phyloP scores from a whole-genome alignment of 2,329 filamentous ascomycete species.

The Colletotrichum theobromicola region DNA sequence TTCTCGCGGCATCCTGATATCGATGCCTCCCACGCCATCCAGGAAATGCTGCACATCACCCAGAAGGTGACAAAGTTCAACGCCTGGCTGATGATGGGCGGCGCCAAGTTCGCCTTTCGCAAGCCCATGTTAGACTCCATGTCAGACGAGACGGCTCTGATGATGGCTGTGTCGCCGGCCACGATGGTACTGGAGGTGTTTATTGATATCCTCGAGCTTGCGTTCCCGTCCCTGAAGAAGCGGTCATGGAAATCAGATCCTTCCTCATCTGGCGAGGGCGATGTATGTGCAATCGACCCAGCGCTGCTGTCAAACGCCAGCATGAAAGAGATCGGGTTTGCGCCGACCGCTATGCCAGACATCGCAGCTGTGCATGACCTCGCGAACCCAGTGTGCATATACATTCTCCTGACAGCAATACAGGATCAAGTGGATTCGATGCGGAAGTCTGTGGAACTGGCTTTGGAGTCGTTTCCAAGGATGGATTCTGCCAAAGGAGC shows the following conservation, averaged over 20 bases:
- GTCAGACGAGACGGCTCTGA: slow-evolving; percentile 3
- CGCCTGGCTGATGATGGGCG: not conserved
- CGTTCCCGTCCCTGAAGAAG: not conserved
- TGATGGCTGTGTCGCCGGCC: slow-evolving; percentile 4
- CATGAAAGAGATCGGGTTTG: not conserved
- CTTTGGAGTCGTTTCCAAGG: not conserved
- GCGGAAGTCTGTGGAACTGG: not conserved
- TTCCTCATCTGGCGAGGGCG: not conserved
- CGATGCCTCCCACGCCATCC: not conserved
- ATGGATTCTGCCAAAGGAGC: not conserved
- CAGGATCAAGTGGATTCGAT: not conserved
- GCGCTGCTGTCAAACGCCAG: not conserved
- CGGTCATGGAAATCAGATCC: not conserved
- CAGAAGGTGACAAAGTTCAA: not conserved
- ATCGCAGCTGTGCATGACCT: not conserved
- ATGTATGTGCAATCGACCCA: not conserved
- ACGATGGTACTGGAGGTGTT: slow-evolving; percentile 8
- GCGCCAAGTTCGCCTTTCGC: not conserved
- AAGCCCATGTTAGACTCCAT: slow-evolving; percentile 3
- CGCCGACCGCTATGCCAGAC: not conserved
- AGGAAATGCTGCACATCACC: slow-evolving; percentile 1
- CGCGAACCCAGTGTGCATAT: not conserved
- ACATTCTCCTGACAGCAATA: not conserved
- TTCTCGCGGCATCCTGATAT: not conserved
- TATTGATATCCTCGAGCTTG: not conserved